Conservation (phyloP, 768 basidiomycete species). For the Boletellus sp. region DNA sequence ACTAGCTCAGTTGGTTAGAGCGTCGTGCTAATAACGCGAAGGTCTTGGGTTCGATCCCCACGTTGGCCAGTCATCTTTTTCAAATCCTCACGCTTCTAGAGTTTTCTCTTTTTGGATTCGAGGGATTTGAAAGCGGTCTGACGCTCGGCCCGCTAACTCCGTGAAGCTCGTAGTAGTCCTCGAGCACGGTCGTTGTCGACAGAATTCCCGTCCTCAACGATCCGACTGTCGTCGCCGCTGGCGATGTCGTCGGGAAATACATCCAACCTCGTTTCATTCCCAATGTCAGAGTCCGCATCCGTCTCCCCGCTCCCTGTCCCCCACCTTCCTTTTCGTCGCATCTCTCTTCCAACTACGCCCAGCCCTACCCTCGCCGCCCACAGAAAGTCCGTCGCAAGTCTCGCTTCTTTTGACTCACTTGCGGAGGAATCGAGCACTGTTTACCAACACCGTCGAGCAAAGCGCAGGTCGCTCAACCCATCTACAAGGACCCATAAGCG, state of each 20-base stretch:
- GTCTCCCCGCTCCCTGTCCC: conserved; percentile 36
- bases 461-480: conserved; percentile 35
- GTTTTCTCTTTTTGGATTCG: conserved; percentile 12
- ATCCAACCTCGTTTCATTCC: conserved; percentile 28
- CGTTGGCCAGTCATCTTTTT: conserved; percentile 48
- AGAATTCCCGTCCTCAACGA: conserved; percentile 6
- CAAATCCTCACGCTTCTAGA: no score
- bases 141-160: conserved; percentile 19
- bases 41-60: conserved; percentile 80
- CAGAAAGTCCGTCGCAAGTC: conserved; percentile 64
- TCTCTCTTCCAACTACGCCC: conserved; percentile 55
- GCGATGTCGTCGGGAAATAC: conserved; percentile 17
- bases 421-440: conserved; percentile 42
- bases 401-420: conserved; percentile 71
- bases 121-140: conserved; percentile 20
- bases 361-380: conserved; percentile 38
- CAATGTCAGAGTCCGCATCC: conserved; percentile 27
- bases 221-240: conserved; percentile 9
- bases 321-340: conserved; percentile 60
- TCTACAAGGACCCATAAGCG: conserved; percentile 22
- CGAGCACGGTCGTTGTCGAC: background rate
- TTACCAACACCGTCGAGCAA: conserved; percentile 30
- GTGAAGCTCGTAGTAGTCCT: background rate
- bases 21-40: conserved; percentile 35
- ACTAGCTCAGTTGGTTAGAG: conserved; percentile 35